Percentiles rank a stretch among this genome's conserved stretches.
Evolutionary conservation across 2,329 filamentous ascomycete genomes (phyloP).

Genomic region (Hirsutella rhossiliensis): DNA sequence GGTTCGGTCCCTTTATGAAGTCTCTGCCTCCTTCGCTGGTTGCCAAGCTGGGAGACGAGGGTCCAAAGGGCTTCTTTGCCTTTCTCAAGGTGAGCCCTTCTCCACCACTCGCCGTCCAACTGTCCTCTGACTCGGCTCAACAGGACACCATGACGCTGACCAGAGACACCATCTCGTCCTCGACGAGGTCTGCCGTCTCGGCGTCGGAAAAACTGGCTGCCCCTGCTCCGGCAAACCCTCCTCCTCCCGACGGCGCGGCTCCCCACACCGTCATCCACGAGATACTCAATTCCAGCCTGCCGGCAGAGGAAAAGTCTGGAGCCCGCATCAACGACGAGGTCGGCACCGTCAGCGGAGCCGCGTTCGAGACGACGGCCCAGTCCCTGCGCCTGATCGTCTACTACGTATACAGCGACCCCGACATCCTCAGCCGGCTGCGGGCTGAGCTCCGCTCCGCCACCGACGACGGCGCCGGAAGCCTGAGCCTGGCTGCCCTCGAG

Average conservation of each 20-base stretch:
- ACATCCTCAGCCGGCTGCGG: slow-evolving; percentile 15
- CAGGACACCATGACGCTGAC: too few relatives aligned
- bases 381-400: slow-evolving; percentile 20
- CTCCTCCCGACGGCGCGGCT: neutral
- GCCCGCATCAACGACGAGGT: slow-evolving; percentile 18
- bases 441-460: slow-evolving; percentile 16
- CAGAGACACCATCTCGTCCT: too few relatives aligned
- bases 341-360: slow-evolving; percentile 17
- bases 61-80: neutral
- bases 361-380: slow-evolving; percentile 23
- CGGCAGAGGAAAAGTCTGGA: slow-evolving; percentile 18
- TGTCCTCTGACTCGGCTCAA: too few relatives aligned
- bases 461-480: slow-evolving; percentile 2
- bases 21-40: neutral
- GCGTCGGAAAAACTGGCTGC: too few relatives aligned
- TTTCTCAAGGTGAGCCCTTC: neutral
- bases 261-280: slow-evolving; percentile 15
- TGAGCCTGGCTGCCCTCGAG: slow-evolving; percentile 13
- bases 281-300: slow-evolving; percentile 15
- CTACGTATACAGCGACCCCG: slow-evolving; percentile 19
- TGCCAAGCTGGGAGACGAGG: neutral
- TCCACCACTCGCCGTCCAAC: too few relatives aligned
- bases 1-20: neutral
- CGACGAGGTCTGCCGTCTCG: too few relatives aligned
- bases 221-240: too few relatives aligned